phyloP scores from a whole-genome alignment of 805 yeast genomes.

The Kluyveromyces lactis region DNA sequence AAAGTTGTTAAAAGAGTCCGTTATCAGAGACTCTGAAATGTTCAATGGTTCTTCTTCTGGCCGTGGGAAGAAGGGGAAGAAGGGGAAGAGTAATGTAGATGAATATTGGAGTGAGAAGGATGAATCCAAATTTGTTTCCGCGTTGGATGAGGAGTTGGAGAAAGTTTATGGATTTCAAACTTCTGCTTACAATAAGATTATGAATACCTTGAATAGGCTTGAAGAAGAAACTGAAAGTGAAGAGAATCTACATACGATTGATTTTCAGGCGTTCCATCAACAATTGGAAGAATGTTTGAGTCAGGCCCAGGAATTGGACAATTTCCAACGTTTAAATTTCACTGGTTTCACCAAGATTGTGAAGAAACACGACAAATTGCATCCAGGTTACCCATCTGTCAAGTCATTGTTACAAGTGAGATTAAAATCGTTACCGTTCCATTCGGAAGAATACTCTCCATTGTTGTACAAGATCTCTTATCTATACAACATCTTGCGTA shows the following conservation, averaged over 20 bases:
- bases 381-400: slow-evolving; percentile 73
- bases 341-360: slow-evolving; percentile 94
- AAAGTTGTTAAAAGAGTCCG: slow-evolving; percentile 60
- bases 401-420: slow-evolving; percentile 84
- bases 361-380: slow-evolving; percentile 91
- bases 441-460: slow-evolving; percentile 92
- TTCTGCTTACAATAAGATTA: slow-evolving; percentile 58
- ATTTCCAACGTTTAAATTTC: slow-evolving; percentile 83
- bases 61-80: slow-evolving; percentile 10
- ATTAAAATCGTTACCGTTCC: slow-evolving; percentile 80
- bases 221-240: slow-evolving; percentile 50
- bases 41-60: slow-evolving; percentile 7
- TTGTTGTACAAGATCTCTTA: slow-evolving; percentile 74
- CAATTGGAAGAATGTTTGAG: slow-evolving; percentile 67
- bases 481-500: slow-evolving; percentile 73
- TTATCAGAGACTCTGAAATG: slow-evolving; percentile 27
- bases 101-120: slow-evolving; percentile 60
- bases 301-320: slow-evolving; percentile 78
- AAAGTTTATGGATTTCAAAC: slow-evolving; percentile 70
- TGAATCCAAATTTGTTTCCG: slow-evolving; percentile 59
- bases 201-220: slow-evolving; percentile 51
- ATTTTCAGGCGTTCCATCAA: slow-evolving; percentile 53
- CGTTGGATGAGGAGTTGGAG: slow-evolving; percentile 61
- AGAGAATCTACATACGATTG: slow-evolving; percentile 34
- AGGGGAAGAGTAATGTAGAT: slow-evolving; percentile 14